These are phyloP conservation scores for Hyaloscypha bicolor DNA, from an alignment of 495 filamentous ascomycete species.

Conservation along the genomic window DNA sequence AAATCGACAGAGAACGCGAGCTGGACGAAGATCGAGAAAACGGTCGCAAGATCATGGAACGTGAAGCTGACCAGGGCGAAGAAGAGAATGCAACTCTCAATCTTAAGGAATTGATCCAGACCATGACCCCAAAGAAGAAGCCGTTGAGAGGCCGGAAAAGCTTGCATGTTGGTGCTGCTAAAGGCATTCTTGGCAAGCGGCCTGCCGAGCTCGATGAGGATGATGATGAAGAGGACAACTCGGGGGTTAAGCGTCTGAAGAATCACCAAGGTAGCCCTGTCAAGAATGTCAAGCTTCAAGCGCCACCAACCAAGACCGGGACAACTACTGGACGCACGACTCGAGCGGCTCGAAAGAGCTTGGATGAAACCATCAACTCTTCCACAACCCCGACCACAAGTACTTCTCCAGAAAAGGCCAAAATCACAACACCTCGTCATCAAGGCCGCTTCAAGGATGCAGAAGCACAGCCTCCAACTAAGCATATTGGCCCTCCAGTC, in stretches of 20 bases:
- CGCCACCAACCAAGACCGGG: slow-evolving; percentile 65
- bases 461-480: slow-evolving; percentile 43
- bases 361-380: slow-evolving; percentile 32
- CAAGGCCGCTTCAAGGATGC: slow-evolving; percentile 54
- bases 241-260: slow-evolving; percentile 69
- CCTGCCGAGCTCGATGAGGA: slow-evolving; percentile 71
- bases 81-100: slow-evolving; percentile 63
- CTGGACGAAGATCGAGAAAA: slow-evolving; percentile 65
- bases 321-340: slow-evolving; percentile 60
- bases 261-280: slow-evolving; percentile 75
- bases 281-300: slow-evolving; percentile 70
- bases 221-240: slow-evolving; percentile 64
- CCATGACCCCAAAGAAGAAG: slow-evolving; percentile 75
- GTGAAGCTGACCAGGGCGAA: slow-evolving; percentile 46
- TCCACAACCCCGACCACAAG: slow-evolving; percentile 43
- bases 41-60: slow-evolving; percentile 54
- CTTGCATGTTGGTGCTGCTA: slow-evolving; percentile 73
- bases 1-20: slow-evolving; percentile 68
- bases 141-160: slow-evolving; percentile 71
- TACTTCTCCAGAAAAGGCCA: slow-evolving; percentile 47
- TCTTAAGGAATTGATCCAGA: slow-evolving; percentile 76
- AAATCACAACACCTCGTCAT: slow-evolving; percentile 49
- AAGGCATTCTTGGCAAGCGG: slow-evolving; percentile 73
- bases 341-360: slow-evolving; percentile 50
- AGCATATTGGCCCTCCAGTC: slow-evolving; percentile 45